Base-by-base conservation (phyloP, 306 rosid genomes). In the Dryas alaskensis region DNA sequence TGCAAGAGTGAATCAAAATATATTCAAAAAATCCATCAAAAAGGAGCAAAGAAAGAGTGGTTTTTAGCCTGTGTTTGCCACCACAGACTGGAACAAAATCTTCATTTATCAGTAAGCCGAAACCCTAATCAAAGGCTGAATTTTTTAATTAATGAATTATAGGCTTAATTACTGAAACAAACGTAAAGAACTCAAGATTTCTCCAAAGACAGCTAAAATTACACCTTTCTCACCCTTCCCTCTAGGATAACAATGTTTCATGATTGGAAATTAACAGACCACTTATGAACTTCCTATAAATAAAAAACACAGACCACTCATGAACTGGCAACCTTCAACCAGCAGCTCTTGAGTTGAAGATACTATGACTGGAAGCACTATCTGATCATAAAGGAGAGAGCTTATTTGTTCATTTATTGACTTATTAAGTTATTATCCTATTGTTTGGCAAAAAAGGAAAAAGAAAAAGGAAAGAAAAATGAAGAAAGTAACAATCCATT, bases 361-460 rank as follows among this genome's bases (percentile, higher is more conserved):
- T 42, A 16, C 16, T 62, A 1, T 59, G 7, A 40, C 67, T 13
- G n/a, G 27, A 62, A 43, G 27, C 67, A 40, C 2, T 3, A 63
- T 42, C 49, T 42, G 67, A 63, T 9, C 67, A 63, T 63, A 63
- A 37, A 8, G 65, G 67, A n/a, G 42, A 17, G 7, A 63, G 27
- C 67, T 16, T 42, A 16, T 19, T 6, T 46, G 3, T 3, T 62
- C 47, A 40, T 48, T 37, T 60, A 37, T 37, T 31, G n/a, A 27
- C 45, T 44, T 60, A 60, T 45, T 8, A 16, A 27, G 17, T 44
- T 60, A 60, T 45, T 8, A 16, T 39, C 46, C 66, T 39, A 60
- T 5, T 13, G 17, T 44, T 31, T 42, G 66, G 19, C 7, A 13
- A 11, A 37, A 60, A 60, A 42, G 8, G 17, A 4, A 10, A 60